Base-by-base conservation (phyloP, 176 grass and related monocot genomes). In the Ampelocalamus luodianensis region DNA sequence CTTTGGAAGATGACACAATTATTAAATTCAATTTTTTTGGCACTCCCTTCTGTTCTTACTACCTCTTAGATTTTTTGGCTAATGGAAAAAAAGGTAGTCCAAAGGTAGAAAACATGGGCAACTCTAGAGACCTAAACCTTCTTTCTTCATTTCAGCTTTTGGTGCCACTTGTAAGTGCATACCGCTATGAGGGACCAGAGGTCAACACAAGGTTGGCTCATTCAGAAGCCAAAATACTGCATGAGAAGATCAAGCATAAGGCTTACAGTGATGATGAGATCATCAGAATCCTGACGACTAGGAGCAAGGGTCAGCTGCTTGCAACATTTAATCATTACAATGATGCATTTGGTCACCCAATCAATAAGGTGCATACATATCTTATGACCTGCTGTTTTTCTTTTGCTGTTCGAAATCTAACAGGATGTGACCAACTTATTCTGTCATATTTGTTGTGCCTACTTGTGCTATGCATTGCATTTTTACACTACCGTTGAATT, bases 271-370 rank as follows among this genome's bases (percentile, higher is more conserved):
- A 98, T 85, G 96, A 95, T 71, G 93, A 94, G n/a, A 66, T 98
- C 62, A 90, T 92, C 72, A 93, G 88, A 45, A 88, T 95, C 72
- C 91, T 98, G 49, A 87, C 96, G 14, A 98, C 96, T 23, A 90
- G 96, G 71, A 98, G 96, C 91, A 98, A 93, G 79, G 83, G 89
- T 78, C 96, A 98, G 82, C 79, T 98, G 55, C 29, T 90, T 69
- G 96, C 93, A 38, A 98, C 96, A 71, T 82, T 98, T 50, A 95
- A 95, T 56, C 51, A 89, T 26, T 98, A 98, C 74, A 95, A 95
- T 45, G 88, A 95, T 68, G 77, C 88, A 39, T 95, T 89, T 76
- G 93, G 93, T 60, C 88, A 98, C 89, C 69, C 79, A 37, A 93
- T 98, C 58, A 98, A 80, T 66, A 98, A 98, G 93, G 96, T 98